A percentile compares a stretch with the other conserved stretches of the same genome.
Conservation (phyloP, 768 basidiomycete species). For the Candolleomyces aberdarensis region DNA sequence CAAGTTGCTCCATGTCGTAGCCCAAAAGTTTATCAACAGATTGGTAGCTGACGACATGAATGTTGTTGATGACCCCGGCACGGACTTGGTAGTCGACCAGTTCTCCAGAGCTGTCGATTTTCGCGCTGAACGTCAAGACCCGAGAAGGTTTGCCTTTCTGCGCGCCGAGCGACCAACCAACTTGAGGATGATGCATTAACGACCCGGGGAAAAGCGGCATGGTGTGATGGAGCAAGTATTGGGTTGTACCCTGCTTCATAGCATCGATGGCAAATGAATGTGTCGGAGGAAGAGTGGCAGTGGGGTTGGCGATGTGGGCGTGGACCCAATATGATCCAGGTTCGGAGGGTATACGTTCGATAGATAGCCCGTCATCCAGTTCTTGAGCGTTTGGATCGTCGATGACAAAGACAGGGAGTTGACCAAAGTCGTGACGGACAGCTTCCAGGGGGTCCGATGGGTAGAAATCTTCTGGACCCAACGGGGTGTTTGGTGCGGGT, state of each 20-base stretch:
- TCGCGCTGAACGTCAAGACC: constrained; percentile 79
- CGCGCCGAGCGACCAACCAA: constrained; percentile 40
- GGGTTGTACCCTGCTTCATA: constrained; percentile 41
- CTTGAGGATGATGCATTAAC: constrained; percentile 41
- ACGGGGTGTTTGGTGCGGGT: constrained; percentile 24
- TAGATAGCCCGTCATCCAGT: constrained; percentile 89
- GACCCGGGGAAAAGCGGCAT: constrained; percentile 71
- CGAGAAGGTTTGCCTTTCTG: constrained; percentile 41
- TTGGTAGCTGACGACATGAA: constrained; percentile 63
- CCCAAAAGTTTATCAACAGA: constrained; percentile 56
- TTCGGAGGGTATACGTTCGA: constrained; percentile 64
- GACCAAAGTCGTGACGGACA: constrained; percentile 84
- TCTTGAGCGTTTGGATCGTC: constrained; percentile 81
- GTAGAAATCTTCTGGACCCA: constrained; percentile 66
- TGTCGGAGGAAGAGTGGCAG: constrained; percentile 67
- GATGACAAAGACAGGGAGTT: constrained; percentile 79
- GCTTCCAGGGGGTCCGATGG: constrained; percentile 60
- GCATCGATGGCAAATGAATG: constrained; percentile 64
- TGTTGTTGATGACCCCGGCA: constrained; percentile 71
- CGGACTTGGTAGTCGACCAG: constrained; percentile 68
- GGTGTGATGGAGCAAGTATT: constrained; percentile 65
- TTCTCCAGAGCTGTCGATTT: constrained; percentile 58
- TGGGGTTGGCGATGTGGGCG: constrained; percentile 92
- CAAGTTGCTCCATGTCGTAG: background rate
- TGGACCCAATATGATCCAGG: constrained; percentile 76